Base-by-base conservation (phyloP, 768 basidiomycete species). In the Suillus sp. region DNA sequence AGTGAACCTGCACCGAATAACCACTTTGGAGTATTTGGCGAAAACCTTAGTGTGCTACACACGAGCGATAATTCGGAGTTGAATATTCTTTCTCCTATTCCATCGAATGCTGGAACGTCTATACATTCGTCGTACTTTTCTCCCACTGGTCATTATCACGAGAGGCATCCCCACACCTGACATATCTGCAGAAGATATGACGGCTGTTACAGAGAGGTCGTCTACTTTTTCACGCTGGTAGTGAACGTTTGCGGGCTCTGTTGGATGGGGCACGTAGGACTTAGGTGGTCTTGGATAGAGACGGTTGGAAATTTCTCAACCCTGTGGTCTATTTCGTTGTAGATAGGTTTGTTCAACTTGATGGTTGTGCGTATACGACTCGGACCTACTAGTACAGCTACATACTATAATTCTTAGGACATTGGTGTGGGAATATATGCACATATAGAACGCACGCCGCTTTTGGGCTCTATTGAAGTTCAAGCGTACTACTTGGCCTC, bases 11-110 rank as follows among this genome's bases (percentile, higher is more conserved):
- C 61, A 32, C 20, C n/a, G 20, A 66, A 60, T 5, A 37, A 37
- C 5, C 40, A 32, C 34, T 65, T 69, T 7, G 34, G 50, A 2
- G 64, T 64, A 48, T 2, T 42, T 6, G 27, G 40, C 25, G 16
- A 10, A 18, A 11, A 56, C 43, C 40, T 51, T 43, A 37, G 30
- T 58, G 57, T 11, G 47, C 45, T 62, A 27, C 47, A 48, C 18
- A 32, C 65, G 2, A 68, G 68, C 60, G 59, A 67, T 59, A 71
- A 71, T 58, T 45, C 65, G 62, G 72, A 67, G 62, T 58, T 70
- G 37, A 60, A 59, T n/a, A 63, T 74, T 18, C 51, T 47, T 34
- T 2, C 50, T 25, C 71, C 72, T 10, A 43, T 62, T 40, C 34
- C 61, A 18, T 18, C 40, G 1, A 55, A 27, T 25, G 47, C 59